Percentiles rank a stretch among this genome's conserved stretches.
Evolutionary conservation across 768 basidiomycete species (phyloP).

Genomic region (Candolleomyces aberdarensis): DNA sequence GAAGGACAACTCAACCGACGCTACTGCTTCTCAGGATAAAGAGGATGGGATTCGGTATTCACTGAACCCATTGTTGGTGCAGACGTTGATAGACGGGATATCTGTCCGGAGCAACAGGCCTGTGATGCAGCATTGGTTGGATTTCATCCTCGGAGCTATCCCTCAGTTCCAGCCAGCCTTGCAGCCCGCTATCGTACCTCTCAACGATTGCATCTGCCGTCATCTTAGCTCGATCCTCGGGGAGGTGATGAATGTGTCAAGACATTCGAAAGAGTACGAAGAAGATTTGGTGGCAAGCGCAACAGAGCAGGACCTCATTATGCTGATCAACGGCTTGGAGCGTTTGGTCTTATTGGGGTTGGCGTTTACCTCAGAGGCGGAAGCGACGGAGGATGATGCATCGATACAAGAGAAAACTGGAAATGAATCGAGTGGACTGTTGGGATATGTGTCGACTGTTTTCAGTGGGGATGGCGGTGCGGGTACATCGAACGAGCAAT

Average conservation of each 20-base stretch:
- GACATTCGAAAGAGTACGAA: slow-evolving; percentile 30
- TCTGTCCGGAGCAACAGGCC: slow-evolving; percentile 65
- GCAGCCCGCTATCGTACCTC: slow-evolving; percentile 62
- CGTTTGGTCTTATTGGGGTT: slow-evolving; percentile 74
- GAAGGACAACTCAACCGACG: slow-evolving; percentile 11
- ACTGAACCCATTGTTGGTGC: slow-evolving; percentile 70
- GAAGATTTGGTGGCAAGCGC: slow-evolving; percentile 46
- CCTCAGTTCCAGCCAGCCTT: slow-evolving; percentile 79
- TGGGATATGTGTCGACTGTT: slow-evolving; percentile 90
- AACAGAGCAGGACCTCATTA: slow-evolving; percentile 80
- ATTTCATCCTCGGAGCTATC: slow-evolving; percentile 90
- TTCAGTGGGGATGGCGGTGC: slow-evolving; percentile 70
- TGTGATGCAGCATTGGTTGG: slow-evolving; percentile 92
- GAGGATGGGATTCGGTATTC: slow-evolving; percentile 41
- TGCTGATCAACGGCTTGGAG: slow-evolving; percentile 83
- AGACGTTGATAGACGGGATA: slow-evolving; percentile 81
- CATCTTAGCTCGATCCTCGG: slow-evolving; percentile 58
- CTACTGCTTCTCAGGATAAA: slow-evolving; percentile 15
- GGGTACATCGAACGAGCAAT: slow-evolving; percentile 47
- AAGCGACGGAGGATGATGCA: slow-evolving; percentile 55
- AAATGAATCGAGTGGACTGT: slow-evolving; percentile 60
- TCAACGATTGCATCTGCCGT: slow-evolving; percentile 76
- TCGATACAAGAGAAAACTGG: slow-evolving; percentile 47
- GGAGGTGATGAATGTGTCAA: slow-evolving; percentile 49
- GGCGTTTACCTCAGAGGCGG: slow-evolving; percentile 49